Conservation (phyloP, 2,329 filamentous ascomycete species). For the Blastomyces gilchristii region DNA sequence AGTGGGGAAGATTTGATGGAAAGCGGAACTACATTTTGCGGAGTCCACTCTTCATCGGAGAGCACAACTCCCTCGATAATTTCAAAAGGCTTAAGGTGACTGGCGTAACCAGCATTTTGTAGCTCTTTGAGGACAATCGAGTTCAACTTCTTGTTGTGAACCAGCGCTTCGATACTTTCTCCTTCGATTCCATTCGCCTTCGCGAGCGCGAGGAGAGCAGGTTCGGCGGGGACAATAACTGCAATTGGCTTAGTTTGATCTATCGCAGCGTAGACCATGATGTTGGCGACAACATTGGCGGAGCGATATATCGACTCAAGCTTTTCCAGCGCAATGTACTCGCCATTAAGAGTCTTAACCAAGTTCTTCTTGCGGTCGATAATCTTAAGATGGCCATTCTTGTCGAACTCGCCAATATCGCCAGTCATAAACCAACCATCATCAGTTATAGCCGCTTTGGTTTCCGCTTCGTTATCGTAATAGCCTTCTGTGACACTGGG, state of each 20-base stretch:
- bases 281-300: slow-evolving; percentile 44
- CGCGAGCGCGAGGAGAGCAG: slow-evolving; percentile 51
- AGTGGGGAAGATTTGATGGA: too few relatives aligned
- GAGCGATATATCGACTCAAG: slow-evolving; percentile 82
- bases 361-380: slow-evolving; percentile 98
- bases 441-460: slow-evolving; percentile 61
- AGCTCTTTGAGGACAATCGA: slow-evolving; percentile 32
- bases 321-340: slow-evolving; percentile 89
- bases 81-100: slow-evolving; percentile 32
- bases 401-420: slow-evolving; percentile 84
- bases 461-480: slow-evolving; percentile 83
- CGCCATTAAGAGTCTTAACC: slow-evolving; percentile 87
- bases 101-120: slow-evolving; percentile 28
- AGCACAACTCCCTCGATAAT: slow-evolving; percentile 37
- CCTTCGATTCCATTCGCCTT: slow-evolving; percentile 37
- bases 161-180: slow-evolving; percentile 18
- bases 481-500: slow-evolving; percentile 73
- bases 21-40: slow-evolving; percentile 31
- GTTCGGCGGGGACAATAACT: slow-evolving; percentile 54
- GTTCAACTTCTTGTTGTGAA: slow-evolving; percentile 35
- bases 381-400: slow-evolving; percentile 67
- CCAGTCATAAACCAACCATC: slow-evolving; percentile 98
- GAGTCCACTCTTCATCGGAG: slow-evolving; percentile 38
- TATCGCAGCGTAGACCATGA: slow-evolving; percentile 47
- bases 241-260: slow-evolving; percentile 46